Percentiles rank a stretch among this genome's conserved stretches.
Evolutionary conservation across 2,329 filamentous ascomycete genomes (phyloP).

Genomic region (Elsinoe australis): DNA sequence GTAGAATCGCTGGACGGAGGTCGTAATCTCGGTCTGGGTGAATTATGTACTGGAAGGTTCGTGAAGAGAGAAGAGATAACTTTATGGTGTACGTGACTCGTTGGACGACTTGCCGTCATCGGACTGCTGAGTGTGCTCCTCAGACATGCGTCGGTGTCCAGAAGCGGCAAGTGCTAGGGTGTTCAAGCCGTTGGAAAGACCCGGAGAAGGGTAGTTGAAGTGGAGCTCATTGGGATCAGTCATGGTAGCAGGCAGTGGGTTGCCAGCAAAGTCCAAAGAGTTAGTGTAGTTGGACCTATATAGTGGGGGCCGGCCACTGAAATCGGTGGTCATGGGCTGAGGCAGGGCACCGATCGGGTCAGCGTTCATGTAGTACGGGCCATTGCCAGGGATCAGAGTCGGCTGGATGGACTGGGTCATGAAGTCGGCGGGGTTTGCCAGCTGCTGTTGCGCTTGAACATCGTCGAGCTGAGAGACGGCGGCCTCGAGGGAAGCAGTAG

Average conservation of each 20-base stretch:
- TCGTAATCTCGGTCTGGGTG: slow-evolving; percentile 8
- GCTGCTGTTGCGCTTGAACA: slow-evolving; percentile 20
- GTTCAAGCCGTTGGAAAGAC: slow-evolving; percentile 33
- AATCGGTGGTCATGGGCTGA: slow-evolving; percentile 28
- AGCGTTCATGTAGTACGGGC: slow-evolving; percentile 30
- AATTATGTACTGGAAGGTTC: slow-evolving; percentile 7
- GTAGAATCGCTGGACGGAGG: not conserved
- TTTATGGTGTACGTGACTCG: slow-evolving; percentile 11
- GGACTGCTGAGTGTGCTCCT: slow-evolving; percentile 28
- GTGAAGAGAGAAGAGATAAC: not conserved
- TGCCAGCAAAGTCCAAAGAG: slow-evolving; percentile 31
- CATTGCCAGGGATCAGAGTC: slow-evolving; percentile 21
- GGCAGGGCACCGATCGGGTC: slow-evolving; percentile 31
- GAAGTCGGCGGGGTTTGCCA: slow-evolving; percentile 18
- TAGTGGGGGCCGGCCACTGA: slow-evolving; percentile 27
- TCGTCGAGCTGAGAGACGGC: slow-evolving; percentile 31
- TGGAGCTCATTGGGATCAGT: slow-evolving; percentile 29
- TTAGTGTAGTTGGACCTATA: slow-evolving; percentile 29
- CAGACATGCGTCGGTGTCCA: slow-evolving; percentile 29
- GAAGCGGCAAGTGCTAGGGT: slow-evolving; percentile 32
- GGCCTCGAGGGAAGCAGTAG: slow-evolving; percentile 29
- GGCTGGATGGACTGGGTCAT: slow-evolving; percentile 22
- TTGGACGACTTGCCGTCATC: slow-evolving; percentile 20
- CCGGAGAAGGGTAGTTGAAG: slow-evolving; percentile 31
- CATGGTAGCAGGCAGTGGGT: slow-evolving; percentile 26